Conservation (phyloP, 345 rosid genomes). For the Acer campestre region DNA sequence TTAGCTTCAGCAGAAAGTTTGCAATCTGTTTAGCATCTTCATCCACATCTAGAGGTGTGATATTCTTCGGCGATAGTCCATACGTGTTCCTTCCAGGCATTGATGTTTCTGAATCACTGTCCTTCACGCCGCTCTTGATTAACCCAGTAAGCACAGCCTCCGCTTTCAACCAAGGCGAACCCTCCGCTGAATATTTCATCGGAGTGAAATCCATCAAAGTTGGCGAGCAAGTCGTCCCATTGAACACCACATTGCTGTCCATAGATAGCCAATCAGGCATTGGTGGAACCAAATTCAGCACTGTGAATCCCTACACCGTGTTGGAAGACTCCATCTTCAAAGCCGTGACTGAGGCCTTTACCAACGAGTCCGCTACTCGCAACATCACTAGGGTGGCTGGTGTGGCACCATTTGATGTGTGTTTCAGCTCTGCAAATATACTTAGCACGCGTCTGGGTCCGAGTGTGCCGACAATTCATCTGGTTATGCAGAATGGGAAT, state of each 20-base stretch:
- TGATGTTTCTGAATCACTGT: constrained; percentile 44
- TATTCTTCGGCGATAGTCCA: constrained; percentile 61
- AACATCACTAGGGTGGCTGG: constrained; percentile 53
- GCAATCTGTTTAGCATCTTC: constrained; percentile 56
- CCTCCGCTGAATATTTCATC: constrained; percentile 70
- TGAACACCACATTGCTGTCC: constrained; percentile 47
- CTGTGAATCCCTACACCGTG: constrained; percentile 69
- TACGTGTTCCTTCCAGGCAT: constrained; percentile 57
- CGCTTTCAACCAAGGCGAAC: constrained; percentile 39
- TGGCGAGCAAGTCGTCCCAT: constrained; percentile 29
- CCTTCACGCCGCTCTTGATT: constrained; percentile 54
- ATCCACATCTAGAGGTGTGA: constrained; percentile 39
- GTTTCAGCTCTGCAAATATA: constrained; percentile 48
- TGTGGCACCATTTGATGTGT: constrained; percentile 57
- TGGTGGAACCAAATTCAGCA: constrained; percentile 80
- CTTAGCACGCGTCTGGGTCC: constrained; percentile 52
- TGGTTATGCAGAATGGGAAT: constrained; percentile 46
- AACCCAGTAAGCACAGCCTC: constrained; percentile 65
- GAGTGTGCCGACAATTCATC: constrained; percentile 53
- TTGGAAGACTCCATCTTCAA: constrained; percentile 55
- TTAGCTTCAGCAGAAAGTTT: constrained; percentile 60
- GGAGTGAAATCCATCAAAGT: constrained; percentile 51
- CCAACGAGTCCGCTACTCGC: constrained; percentile 32
- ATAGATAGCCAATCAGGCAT: constrained; percentile 37
- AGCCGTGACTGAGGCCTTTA: constrained; percentile 44